A percentile compares a stretch with the other conserved stretches of the same genome.
phyloP scores from a whole-genome alignment of 2,329 filamentous ascomycete species.

The Aspergillus sp. region DNA sequence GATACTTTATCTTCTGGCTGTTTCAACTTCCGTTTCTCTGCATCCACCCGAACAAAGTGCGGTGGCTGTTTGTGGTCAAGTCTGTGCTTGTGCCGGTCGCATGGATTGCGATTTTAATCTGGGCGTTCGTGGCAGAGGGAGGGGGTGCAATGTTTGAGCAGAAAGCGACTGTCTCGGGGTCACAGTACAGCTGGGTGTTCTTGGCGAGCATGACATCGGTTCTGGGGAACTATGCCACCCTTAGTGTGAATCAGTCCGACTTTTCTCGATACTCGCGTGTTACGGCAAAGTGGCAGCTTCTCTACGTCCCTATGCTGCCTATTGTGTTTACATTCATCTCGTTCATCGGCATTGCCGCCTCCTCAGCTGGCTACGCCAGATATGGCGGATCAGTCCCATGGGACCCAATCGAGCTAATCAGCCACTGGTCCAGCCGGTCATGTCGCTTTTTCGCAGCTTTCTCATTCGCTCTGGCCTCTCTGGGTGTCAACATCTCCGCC shows the following conservation, averaged over 20 bases:
- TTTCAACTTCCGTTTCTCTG: constrained; percentile 50
- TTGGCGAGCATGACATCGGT: constrained; percentile 53
- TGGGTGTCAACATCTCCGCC: constrained; percentile 60
- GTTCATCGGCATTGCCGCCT: constrained; percentile 50
- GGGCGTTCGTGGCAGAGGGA: constrained; percentile 60
- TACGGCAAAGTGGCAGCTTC: constrained; percentile 51
- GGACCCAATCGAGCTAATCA: constrained; percentile 47
- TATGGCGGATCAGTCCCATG: constrained; percentile 44
- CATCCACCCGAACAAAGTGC: constrained; percentile 45
- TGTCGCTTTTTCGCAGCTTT: constrained; percentile 55
- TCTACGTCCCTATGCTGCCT: constrained; percentile 55
- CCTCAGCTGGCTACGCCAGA: constrained; percentile 43
- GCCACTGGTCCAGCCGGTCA: constrained; percentile 42
- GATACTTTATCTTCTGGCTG: constrained; percentile 48
- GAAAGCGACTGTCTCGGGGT: constrained; percentile 50
- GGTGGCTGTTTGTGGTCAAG: constrained; percentile 43
- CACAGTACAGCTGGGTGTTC: constrained; percentile 57
- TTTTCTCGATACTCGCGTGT: constrained; percentile 57
- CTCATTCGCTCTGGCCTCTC: constrained; percentile 57
- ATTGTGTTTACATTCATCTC: constrained; percentile 57
- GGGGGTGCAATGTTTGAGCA: constrained; percentile 53
- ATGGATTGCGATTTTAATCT: constrained; percentile 64
- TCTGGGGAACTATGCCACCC: constrained; percentile 54
- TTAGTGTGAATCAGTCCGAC: constrained; percentile 59
- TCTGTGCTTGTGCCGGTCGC: constrained; percentile 56